Evolutionary conservation across 2,329 filamentous ascomycete species (phyloP).

Genomic region (Diaporthe vaccinii): DNA sequence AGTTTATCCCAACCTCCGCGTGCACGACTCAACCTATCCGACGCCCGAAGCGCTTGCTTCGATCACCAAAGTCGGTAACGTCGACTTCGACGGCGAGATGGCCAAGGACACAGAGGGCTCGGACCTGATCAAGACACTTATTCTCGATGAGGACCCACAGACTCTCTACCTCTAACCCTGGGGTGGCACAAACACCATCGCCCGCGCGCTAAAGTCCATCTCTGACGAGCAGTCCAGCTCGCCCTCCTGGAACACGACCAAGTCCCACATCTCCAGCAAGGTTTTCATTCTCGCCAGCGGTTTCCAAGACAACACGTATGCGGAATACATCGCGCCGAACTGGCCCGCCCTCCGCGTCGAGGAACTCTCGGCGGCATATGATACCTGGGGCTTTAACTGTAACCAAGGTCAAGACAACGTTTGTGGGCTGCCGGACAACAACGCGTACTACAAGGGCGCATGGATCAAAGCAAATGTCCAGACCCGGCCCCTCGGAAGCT

Average conservation of each 20-base stretch:
- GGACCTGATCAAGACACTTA: not conserved
- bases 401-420: constrained; percentile 17
- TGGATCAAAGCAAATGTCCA: constrained; percentile 18
- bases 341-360: constrained; percentile 16
- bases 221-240: not conserved
- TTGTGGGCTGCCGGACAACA: constrained; percentile 7
- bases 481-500: constrained; percentile 4
- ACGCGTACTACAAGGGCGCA: constrained; percentile 13
- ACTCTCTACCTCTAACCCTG: constrained; percentile 40
- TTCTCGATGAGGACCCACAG: constrained; percentile 42
- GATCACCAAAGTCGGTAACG: constrained; percentile 5
- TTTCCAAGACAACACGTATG: constrained; percentile 29
- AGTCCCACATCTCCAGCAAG: not conserved
- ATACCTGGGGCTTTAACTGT: constrained; percentile 22
- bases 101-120: constrained; percentile 13
- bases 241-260: not conserved
- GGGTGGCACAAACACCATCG: not conserved
- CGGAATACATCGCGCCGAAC: constrained; percentile 17
- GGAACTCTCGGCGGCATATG: not conserved
- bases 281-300: constrained; percentile 25
- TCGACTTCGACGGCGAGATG: constrained; percentile 19
- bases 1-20: not conserved
- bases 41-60: constrained; percentile 10
- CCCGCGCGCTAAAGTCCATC: not conserved
- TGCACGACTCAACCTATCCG: constrained; percentile 5